Conservation (phyloP, 257 asterid genomes). For the Anisodus acutangulus region DNA sequence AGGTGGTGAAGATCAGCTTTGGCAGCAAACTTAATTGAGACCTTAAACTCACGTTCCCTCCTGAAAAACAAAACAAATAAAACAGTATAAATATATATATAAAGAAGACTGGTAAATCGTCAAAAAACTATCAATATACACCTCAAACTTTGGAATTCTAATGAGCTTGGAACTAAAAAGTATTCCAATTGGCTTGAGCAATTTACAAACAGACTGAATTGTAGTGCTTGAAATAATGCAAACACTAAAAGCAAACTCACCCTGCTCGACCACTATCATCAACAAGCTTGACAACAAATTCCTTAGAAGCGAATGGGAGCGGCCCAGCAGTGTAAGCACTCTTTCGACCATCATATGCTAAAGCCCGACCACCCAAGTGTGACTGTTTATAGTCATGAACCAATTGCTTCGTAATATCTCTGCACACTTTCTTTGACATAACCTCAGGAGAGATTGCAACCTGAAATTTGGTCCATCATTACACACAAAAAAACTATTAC, state of each 20-base stretch:
- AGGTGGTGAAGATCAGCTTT: constrained; percentile 63
- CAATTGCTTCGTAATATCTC: constrained; percentile 48
- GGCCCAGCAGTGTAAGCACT: constrained; percentile 71
- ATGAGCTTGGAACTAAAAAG: not conserved
- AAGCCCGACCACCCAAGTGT: constrained; percentile 46
- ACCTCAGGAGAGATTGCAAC: constrained; percentile 74
- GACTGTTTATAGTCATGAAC: constrained; percentile 37
- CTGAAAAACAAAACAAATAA: constrained; percentile 41
- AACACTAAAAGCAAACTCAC: constrained; percentile 31
- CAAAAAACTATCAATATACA: not conserved
- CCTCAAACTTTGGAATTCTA: constrained; percentile 7
- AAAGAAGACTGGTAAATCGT: not conserved
- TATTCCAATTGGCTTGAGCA: not conserved
- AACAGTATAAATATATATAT: not conserved
- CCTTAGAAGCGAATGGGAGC: constrained; percentile 68
- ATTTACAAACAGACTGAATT: not conserved
- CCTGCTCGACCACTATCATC: constrained; percentile 42
- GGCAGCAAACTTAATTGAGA: constrained; percentile 64
- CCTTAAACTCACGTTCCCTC: constrained; percentile 65
- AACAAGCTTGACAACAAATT: constrained; percentile 54
- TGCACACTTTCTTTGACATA: constrained; percentile 55
- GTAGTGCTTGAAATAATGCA: not conserved
- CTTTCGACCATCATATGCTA: constrained; percentile 82
- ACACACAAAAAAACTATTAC: not conserved
- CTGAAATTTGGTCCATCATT: constrained; percentile 37